A percentile compares a stretch with the other conserved stretches of the same genome.
phyloP scores from a whole-genome alignment of 495 filamentous ascomycete genomes.

The Jackrogersella minutella region DNA sequence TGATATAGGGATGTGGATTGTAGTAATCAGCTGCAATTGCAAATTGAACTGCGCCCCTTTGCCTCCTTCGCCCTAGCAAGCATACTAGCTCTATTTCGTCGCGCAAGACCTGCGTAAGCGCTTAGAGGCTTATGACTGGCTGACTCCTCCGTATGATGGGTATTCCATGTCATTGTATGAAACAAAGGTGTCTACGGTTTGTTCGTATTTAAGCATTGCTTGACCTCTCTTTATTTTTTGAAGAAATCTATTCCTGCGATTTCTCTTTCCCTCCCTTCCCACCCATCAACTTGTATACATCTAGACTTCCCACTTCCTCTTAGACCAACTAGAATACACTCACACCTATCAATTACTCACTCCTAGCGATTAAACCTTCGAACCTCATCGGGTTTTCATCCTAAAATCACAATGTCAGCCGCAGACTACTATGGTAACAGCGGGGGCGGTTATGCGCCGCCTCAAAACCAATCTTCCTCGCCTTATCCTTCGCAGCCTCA shows the following conservation, averaged over 20 bases:
- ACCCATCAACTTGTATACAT: background rate
- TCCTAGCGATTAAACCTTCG: background rate
- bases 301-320: too few relatives aligned
- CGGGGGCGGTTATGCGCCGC: slow-evolving; percentile 38
- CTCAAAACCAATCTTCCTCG: slow-evolving; percentile 29
- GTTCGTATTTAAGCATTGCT: slow-evolving; percentile 8
- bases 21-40: slow-evolving; percentile 20
- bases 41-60: slow-evolving; percentile 24
- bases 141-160: background rate
- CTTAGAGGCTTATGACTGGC: slow-evolving; percentile 16
- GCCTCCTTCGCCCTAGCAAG: background rate
- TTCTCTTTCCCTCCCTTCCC: background rate
- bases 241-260: background rate
- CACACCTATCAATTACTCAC: background rate
- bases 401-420: slow-evolving; percentile 44
- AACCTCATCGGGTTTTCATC: background rate
- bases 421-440: slow-evolving; percentile 48
- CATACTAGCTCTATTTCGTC: background rate
- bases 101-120: slow-evolving; percentile 14
- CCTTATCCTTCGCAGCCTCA: slow-evolving; percentile 41
- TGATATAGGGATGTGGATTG: too few relatives aligned
- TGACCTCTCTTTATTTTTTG: background rate
- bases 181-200: background rate
- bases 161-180: slow-evolving; percentile 1
- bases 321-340: too few relatives aligned